Base-by-base conservation (phyloP, 495 filamentous ascomycete species). In the Gamarada debralockiae region DNA sequence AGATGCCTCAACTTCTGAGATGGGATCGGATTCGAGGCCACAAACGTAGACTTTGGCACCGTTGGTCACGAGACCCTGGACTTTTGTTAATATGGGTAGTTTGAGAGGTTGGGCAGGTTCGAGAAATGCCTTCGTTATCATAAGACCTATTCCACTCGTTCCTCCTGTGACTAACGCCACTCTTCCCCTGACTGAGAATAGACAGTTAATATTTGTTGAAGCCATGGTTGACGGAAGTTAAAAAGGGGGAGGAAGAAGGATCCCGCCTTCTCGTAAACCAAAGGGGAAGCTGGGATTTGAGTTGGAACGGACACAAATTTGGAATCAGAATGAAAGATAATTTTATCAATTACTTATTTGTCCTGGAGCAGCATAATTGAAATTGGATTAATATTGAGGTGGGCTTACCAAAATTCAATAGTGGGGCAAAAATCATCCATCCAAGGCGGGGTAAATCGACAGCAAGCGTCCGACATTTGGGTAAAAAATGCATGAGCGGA, bases 81-180 rank as follows among this genome's bases (percentile, higher is more conserved):
- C 10, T 21, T 48, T 38, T 9, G 9, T 47, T 14, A 29, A 13
- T 4, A 10, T n/a, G 15, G 4, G 20, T 34, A 48, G 20, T 33
- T 33, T 21, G 4, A 34, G 36, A 25, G 27, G 27, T 4, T 29
- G 27, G 27, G 27, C 5, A 29, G 27, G 10, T 18, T 17, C 27
- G 3, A 48, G 21, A 49, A 53, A 36, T 57, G 65, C 71, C 45
- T 65, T 69, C 45, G 58, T 57, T 29, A 74, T 74, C 72, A 75
- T 75, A 15, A 73, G 49, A 8, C 72, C 72, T 25, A 75, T 56
- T 14, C 72, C 71, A 57, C 70, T 73, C 39, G 65, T 73, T 0
- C 72, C 72, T 24, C 72, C 72, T 3, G 71, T 75, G 0, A 73
- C 68, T 8, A 73, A 29, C n/a, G 71, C 71, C 14, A 74, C 65